A percentile compares a stretch with the other conserved stretches of the same genome.
These are phyloP conservation scores for Auxenochlorella pyrenoidosa DNA, from an alignment of 139 green algal genomes.

Conservation along the genomic window DNA sequence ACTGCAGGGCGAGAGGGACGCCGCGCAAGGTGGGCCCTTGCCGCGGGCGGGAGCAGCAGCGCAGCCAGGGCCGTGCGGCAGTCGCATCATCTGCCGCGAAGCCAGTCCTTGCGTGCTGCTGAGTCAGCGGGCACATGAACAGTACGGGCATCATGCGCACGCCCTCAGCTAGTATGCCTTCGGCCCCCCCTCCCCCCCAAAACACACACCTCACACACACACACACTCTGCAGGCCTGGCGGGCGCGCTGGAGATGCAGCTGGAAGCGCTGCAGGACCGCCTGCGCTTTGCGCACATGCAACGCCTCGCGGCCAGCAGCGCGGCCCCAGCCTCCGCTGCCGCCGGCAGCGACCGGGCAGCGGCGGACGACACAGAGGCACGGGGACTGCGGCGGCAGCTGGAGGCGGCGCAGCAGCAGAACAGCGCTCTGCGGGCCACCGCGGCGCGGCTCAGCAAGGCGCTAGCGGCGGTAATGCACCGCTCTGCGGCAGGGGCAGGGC, in stretches of 20 bases:
- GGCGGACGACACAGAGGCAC: not conserved
- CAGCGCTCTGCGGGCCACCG: conserved; percentile 8
- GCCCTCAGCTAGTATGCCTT: too few relatives aligned
- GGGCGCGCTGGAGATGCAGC: conserved; percentile 27
- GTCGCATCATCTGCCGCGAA: too few relatives aligned
- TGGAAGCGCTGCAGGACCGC: conserved; percentile 11
- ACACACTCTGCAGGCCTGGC: conserved; percentile 9
- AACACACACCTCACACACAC: too few relatives aligned
- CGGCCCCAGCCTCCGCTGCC: not conserved
- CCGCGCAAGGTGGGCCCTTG: conserved; percentile 16
- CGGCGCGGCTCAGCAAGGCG: conserved; percentile 31
- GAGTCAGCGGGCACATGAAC: too few relatives aligned
- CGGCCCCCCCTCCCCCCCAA: too few relatives aligned
- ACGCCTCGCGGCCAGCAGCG: not conserved
- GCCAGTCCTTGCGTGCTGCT: too few relatives aligned
- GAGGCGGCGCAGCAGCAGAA: conserved; percentile 20
- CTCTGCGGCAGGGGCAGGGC: not conserved
- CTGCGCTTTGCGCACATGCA: conserved; percentile 17
- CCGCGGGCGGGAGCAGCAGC: not conserved
- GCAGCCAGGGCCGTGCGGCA: not conserved
- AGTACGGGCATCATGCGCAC: too few relatives aligned
- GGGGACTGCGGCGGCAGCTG: conserved; percentile 4
- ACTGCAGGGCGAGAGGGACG: conserved; percentile 30
- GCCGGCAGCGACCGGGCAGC: too few relatives aligned
- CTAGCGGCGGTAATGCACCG: conserved; percentile 29